A percentile compares a stretch with the other conserved stretches of the same genome.
Evolutionary conservation across 495 filamentous ascomycete genomes (phyloP).

Genomic region (Astrothelium macrocarpum): DNA sequence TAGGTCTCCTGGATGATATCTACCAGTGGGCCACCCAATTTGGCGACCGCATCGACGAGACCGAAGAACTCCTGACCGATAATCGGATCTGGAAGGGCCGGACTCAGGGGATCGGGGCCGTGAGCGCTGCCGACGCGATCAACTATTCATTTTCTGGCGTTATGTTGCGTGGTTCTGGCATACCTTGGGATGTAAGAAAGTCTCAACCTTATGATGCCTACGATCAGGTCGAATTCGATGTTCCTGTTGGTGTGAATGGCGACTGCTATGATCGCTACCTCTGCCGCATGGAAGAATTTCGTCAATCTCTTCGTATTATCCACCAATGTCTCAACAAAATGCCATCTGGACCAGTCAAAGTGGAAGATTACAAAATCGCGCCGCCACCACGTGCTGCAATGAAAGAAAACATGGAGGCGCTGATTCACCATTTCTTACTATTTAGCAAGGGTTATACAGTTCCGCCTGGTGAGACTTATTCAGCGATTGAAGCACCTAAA

Average conservation of each 20-base stretch:
- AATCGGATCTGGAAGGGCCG: conserved; percentile 98
- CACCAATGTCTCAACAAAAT: conserved; percentile 99
- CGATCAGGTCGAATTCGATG: conserved; percentile 94
- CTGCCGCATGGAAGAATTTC: conserved; percentile 99
- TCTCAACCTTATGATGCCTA: conserved; percentile 95
- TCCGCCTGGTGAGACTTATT: conserved; percentile 97
- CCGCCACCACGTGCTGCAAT: conserved; percentile 93
- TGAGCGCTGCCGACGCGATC: conserved; percentile 82
- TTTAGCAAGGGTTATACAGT: conserved; percentile 98
- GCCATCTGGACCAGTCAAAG: conserved; percentile 83
- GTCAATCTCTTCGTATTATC: conserved; percentile 94
- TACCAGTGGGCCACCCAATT: conserved; percentile 99
- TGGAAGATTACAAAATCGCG: conserved; percentile 98
- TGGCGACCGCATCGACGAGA: conserved; percentile 97
- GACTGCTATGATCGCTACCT: conserved; percentile 99
- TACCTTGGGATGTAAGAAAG: conserved; percentile 98
- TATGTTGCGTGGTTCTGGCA: conserved; percentile 93
- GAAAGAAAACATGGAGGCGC: conserved; percentile 99
- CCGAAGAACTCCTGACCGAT: conserved; percentile 95
- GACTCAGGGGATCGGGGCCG: conserved; percentile 84
- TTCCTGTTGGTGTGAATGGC: conserved; percentile 90
- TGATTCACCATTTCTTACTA: conserved; percentile 98
- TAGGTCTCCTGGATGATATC: conserved; percentile 96
- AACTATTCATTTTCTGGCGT: conserved; percentile 95
- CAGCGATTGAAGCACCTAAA: conserved; percentile 95